phyloP scores from a whole-genome alignment of 2,329 filamentous ascomycete species.

The Microsporum canis region DNA sequence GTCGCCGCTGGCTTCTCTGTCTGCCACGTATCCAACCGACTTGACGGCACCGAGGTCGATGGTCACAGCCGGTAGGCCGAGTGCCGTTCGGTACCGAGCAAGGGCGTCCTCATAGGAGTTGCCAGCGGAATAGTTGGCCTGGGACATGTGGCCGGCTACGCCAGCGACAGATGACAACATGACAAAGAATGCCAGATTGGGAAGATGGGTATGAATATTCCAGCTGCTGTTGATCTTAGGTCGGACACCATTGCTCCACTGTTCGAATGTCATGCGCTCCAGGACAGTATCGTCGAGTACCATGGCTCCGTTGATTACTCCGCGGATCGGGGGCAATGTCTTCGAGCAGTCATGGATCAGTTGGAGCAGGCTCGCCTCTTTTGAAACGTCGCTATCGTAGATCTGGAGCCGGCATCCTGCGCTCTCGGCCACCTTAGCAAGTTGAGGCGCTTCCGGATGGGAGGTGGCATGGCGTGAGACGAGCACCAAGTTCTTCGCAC shows the following conservation, averaged over 20 bases:
- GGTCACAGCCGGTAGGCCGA: not conserved
- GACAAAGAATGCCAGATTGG: constrained; percentile 35
- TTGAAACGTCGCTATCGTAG: too few relatives aligned
- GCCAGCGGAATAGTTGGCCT: constrained; percentile 28
- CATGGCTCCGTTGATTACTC: constrained; percentile 18
- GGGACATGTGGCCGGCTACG: constrained; percentile 21
- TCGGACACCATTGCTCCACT: constrained; percentile 23
- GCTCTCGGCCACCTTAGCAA: too few relatives aligned
- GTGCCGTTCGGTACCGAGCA: not conserved
- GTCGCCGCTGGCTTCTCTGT: not conserved
- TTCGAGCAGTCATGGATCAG: too few relatives aligned
- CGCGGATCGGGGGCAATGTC: constrained; percentile 11
- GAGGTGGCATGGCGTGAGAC: constrained; percentile 21
- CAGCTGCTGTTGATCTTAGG: constrained; percentile 26
- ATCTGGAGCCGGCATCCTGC: too few relatives aligned
- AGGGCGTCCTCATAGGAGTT: constrained; percentile 26
- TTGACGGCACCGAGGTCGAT: constrained; percentile 5
- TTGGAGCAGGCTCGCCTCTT: too few relatives aligned
- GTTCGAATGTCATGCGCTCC: constrained; percentile 25
- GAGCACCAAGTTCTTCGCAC: constrained; percentile 23
- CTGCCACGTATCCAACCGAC: constrained; percentile 7
- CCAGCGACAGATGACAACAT: constrained; percentile 29
- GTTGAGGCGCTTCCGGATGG: too few relatives aligned
- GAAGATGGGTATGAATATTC: constrained; percentile 20
- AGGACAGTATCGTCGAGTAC: constrained; percentile 19